A percentile compares a stretch with the other conserved stretches of the same genome.
Evolutionary conservation across 257 asterid species (phyloP).

Genomic region (Solanum pinnatisectum): DNA sequence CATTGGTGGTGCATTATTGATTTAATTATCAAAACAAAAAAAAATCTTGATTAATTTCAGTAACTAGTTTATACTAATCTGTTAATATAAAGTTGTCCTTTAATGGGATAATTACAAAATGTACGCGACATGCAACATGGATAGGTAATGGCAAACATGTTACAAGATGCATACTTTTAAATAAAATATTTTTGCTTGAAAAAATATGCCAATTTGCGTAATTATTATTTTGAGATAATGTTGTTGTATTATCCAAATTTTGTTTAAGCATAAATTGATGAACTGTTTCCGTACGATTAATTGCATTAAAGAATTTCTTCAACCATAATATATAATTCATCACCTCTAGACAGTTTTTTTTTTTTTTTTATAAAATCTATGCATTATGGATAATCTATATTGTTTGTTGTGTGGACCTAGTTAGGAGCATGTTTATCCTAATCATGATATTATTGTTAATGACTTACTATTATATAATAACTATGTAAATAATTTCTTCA

Average conservation of each 20-base stretch:
- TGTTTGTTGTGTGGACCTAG: not conserved
- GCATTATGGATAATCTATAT: not conserved
- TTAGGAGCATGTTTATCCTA: not conserved
- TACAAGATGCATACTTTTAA: not conserved
- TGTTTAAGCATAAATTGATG: not conserved
- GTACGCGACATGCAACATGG: not conserved
- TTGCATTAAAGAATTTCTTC: not conserved
- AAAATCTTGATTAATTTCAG: not conserved
- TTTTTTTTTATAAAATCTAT: not conserved
- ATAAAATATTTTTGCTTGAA: not conserved
- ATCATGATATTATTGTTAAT: not conserved
- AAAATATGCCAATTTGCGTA: not conserved
- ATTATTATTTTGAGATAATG: not conserved
- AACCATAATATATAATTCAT: not conserved
- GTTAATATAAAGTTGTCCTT: not conserved
- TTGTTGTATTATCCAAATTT: not conserved
- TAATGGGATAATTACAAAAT: not conserved
- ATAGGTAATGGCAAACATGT: not conserved
- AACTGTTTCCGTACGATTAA: not conserved
- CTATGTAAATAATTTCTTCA: not conserved
- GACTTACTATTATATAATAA: not conserved
- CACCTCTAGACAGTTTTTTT: not conserved
- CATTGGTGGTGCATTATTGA: not conserved
- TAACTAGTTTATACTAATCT: not conserved
- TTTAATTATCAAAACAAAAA: not conserved